These are phyloP conservation scores for Rhododendron vialii DNA, from an alignment of 148 eudicot genomes.

Conservation along the genomic window DNA sequence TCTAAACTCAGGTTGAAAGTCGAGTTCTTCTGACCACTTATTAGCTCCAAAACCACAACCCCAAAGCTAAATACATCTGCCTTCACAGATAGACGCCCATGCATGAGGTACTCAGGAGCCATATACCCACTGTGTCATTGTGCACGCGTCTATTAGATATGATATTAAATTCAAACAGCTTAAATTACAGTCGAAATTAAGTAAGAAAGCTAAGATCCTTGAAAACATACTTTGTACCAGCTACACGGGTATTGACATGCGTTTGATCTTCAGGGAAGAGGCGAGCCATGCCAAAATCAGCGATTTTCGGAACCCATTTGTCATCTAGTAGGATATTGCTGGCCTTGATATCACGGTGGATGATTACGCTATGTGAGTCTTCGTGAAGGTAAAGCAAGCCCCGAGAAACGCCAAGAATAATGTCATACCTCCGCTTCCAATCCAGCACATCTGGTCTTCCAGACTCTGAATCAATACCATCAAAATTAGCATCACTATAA, in stretches of 20 bases:
- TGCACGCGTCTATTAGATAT: constrained; percentile 4
- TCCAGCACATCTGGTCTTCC: constrained; percentile 43
- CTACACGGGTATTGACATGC: constrained; percentile 80
- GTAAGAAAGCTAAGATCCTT: constrained; percentile 3
- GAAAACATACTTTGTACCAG: constrained; percentile 78
- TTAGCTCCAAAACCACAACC: constrained; percentile 72
- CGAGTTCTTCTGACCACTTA: constrained; percentile 71
- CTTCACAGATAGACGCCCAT: constrained; percentile 62
- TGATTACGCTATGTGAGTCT: constrained; percentile 57
- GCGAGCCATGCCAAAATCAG: constrained; percentile 93
- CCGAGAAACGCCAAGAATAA: constrained; percentile 58
- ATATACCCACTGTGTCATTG: constrained; percentile 71
- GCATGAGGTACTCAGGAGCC: constrained; percentile 88
- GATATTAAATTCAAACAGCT: not conserved
- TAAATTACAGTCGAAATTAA: not conserved
- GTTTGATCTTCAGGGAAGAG: constrained; percentile 79
- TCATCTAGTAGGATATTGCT: constrained; percentile 82
- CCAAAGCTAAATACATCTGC: constrained; percentile 90
- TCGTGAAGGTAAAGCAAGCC: constrained; percentile 87
- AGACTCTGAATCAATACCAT: constrained; percentile 33
- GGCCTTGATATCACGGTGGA: constrained; percentile 88
- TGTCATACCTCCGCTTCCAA: constrained; percentile 70
- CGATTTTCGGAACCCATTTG: constrained; percentile 86
- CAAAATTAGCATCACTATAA: not conserved
- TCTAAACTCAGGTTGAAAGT: constrained; percentile 33